Evolutionary conservation across 2,329 filamentous ascomycete species (phyloP).

Genomic region (Raffaelea ambrosiae): DNA sequence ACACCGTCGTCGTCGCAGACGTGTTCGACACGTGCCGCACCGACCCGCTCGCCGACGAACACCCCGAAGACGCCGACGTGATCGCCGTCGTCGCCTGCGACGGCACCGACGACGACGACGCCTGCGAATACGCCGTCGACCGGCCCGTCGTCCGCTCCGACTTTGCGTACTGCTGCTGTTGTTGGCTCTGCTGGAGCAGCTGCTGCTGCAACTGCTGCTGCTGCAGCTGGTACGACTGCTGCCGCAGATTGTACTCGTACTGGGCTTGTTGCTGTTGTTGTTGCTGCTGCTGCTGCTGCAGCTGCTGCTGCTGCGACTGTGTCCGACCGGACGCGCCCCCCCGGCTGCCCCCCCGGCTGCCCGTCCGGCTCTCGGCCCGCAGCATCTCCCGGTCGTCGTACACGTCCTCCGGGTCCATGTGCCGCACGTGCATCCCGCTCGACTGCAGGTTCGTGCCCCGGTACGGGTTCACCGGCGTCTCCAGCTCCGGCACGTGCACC

Average conservation of each 20-base stretch:
- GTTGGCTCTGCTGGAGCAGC: constrained; percentile 4
- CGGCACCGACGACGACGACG: constrained; percentile 20
- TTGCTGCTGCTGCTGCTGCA: too few species aligned
- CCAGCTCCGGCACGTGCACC: constrained; percentile 38
- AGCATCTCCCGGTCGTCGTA: constrained; percentile 57
- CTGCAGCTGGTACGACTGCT: constrained; percentile 7
- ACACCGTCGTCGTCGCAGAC: constrained; percentile 62
- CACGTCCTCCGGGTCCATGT: constrained; percentile 69
- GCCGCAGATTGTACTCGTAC: background rate
- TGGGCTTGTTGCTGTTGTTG: background rate
- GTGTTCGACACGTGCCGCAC: constrained; percentile 65
- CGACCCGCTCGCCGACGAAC: constrained; percentile 19
- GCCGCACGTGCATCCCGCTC: constrained; percentile 42
- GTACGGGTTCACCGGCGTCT: constrained; percentile 40
- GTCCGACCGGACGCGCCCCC: constrained; percentile 1
- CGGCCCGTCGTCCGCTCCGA: constrained; percentile 12
- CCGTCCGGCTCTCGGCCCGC: constrained; percentile 27
- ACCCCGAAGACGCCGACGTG: too few species aligned
- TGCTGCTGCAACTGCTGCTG: constrained; percentile 1
- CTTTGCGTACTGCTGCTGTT: constrained; percentile 5
- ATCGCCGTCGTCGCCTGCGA: constrained; percentile 24
- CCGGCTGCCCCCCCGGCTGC: constrained; percentile 12
- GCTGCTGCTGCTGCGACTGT: constrained; percentile 9
- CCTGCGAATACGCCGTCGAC: constrained; percentile 28
- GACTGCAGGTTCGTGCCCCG: constrained; percentile 38